Percentiles rank a stretch among this genome's conserved stretches.
Conservation (phyloP, 2,329 filamentous ascomycete genomes). For the Colletotrichum shisoi region DNA sequence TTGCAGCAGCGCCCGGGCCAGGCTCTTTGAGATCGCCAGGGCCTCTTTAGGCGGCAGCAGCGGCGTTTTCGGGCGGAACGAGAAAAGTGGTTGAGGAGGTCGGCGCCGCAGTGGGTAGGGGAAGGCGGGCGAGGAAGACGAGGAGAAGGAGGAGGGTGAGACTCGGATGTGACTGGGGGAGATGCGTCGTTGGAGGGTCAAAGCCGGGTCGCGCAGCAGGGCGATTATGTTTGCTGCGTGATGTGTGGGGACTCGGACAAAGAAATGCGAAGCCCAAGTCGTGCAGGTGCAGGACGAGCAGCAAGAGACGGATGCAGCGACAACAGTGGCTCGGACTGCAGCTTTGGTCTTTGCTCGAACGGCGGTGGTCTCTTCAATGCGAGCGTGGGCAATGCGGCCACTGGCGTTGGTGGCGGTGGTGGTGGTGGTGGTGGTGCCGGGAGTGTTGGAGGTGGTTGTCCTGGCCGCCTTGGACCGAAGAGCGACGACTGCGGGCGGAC, state of each 20-base stretch:
- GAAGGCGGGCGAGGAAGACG: neutral
- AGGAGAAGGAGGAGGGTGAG: neutral
- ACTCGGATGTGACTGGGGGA: constrained; percentile 15
- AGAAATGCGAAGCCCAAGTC: constrained; percentile 25
- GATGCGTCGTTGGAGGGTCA: constrained; percentile 11
- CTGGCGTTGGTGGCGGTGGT: neutral
- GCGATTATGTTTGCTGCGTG: constrained; percentile 35
- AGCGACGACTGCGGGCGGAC: neutral
- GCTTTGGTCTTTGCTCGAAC: constrained; percentile 26
- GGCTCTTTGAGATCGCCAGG: constrained; percentile 33
- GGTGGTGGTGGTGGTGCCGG: neutral
- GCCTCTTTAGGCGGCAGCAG: constrained; percentile 29
- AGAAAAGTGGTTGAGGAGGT: constrained; percentile 5
- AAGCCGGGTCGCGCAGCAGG: constrained; percentile 21
- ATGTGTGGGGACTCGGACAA: constrained; percentile 33
- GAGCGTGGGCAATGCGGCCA: constrained; percentile 30
- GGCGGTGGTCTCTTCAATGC: constrained; percentile 25
- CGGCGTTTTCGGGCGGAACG: neutral
- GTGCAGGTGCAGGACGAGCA: constrained; percentile 3
- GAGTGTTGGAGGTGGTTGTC: neutral
- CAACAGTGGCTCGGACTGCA: constrained; percentile 29
- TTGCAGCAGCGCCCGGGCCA: constrained; percentile 34
- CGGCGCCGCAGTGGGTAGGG: constrained; percentile 6
- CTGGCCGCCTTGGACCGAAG: neutral
- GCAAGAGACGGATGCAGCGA: neutral